phyloP scores from a whole-genome alignment of 2,329 filamentous ascomycete genomes.

The Aureobasidium sp. region DNA sequence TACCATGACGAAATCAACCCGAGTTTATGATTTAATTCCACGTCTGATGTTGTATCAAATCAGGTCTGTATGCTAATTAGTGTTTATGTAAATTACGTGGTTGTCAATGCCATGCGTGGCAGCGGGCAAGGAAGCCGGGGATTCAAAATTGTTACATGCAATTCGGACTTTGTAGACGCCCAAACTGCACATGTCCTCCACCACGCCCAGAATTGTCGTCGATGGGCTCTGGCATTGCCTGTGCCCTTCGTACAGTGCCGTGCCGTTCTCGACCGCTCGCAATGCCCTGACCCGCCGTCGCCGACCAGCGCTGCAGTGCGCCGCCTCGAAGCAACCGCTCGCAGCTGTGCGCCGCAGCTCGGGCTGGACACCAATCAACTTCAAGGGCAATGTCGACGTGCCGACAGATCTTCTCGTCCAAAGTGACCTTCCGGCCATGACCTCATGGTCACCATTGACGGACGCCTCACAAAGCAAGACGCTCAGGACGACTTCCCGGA shows the following conservation, averaged over 20 bases:
- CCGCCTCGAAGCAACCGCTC: not conserved
- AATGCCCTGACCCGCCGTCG: conserved; percentile 15
- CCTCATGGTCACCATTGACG: not conserved
- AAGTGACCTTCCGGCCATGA: not conserved
- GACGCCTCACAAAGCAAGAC: conserved; percentile 12
- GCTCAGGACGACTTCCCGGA: not conserved
- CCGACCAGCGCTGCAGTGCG: conserved; percentile 18
- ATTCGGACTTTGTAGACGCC: not conserved
- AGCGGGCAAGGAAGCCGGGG: too few species aligned
- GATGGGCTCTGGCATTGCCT: conserved; percentile 61
- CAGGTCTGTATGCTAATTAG: too few species aligned
- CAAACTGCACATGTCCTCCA: conserved; percentile 26
- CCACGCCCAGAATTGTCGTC: conserved; percentile 31
- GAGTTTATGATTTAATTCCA: not conserved
- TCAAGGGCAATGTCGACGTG: not conserved
- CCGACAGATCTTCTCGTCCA: not conserved
- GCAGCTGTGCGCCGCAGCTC: conserved; percentile 20
- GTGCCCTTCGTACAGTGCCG: conserved; percentile 45
- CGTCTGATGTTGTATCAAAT: not conserved
- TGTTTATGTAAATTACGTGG: too few species aligned
- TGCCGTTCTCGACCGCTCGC: not conserved
- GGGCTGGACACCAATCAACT: not conserved
- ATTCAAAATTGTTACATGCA: not conserved
- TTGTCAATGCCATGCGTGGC: too few species aligned
- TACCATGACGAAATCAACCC: conserved; percentile 4